Evolutionary conservation across 108 stramenopile genomes (phyloP).

Genomic region (Fragilaria crotonensis): DNA sequence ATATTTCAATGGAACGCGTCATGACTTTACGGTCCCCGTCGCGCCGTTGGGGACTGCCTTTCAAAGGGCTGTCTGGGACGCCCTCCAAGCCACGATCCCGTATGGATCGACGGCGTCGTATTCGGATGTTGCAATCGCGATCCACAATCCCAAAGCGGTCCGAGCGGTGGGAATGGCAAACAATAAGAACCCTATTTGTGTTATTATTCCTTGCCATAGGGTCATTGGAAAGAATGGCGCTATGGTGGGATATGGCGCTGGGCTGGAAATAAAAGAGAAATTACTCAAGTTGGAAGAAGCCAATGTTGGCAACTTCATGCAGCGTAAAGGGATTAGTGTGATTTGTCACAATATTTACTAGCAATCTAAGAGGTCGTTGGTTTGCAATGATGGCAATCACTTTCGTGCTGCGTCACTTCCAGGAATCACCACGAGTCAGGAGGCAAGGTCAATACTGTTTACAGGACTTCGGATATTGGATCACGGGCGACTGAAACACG

Average conservation of each 20-base stretch:
- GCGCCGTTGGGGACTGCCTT: neutral
- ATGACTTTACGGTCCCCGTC: neutral
- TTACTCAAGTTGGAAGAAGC: conserved; percentile 3
- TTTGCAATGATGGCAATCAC: no score
- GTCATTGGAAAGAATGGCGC: neutral
- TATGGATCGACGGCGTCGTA: neutral
- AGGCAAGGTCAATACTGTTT: no score
- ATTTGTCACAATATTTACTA: no score
- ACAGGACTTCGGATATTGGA: no score
- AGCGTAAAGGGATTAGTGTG: no score
- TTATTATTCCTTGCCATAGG: conserved; percentile 8
- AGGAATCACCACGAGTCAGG: no score
- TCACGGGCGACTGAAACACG: no score
- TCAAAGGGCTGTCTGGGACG: conserved; percentile 1
- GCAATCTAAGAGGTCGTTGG: no score
- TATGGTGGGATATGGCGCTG: conserved; percentile 4
- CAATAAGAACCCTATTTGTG: neutral
- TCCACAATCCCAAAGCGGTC: neutral
- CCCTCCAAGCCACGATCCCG: neutral
- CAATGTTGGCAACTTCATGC: no score
- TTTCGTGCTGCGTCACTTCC: no score
- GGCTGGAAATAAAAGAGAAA: conserved; percentile 6
- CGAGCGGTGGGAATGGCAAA: conserved; percentile 2
- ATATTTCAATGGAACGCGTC: neutral
- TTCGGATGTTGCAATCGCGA: neutral